A percentile compares a stretch with the other conserved stretches of the same genome.
Conservation (phyloP, 352 stramenopile genomes). For the Phytophthora aleatoria region DNA sequence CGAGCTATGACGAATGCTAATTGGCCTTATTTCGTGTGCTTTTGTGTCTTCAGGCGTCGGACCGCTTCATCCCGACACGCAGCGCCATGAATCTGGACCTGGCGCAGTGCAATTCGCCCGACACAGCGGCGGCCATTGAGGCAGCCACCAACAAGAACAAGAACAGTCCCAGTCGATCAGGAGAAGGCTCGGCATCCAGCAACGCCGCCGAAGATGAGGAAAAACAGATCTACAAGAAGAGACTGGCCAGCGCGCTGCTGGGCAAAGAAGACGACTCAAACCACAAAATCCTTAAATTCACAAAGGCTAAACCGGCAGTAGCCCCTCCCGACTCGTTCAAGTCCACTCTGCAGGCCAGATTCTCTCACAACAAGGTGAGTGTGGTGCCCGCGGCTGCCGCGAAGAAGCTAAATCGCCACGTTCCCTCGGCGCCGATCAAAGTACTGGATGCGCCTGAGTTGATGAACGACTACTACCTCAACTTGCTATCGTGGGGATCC, state of each 20-base stretch:
- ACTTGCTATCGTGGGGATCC: conserved; percentile 97
- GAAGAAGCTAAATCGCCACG: conserved; percentile 93
- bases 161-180: conserved; percentile 25
- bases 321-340: conserved; percentile 94
- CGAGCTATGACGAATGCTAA: conserved; percentile 9
- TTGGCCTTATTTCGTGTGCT: conserved; percentile 11
- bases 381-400: conserved; percentile 63
- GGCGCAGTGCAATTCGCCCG: conserved; percentile 71
- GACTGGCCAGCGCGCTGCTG: conserved; percentile 81
- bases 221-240: conserved; percentile 85
- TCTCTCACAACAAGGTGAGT: conserved; percentile 96
- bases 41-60: conserved; percentile 42
- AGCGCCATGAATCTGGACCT: conserved; percentile 88
- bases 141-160: conserved; percentile 37
- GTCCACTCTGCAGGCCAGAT: conserved; percentile 91
- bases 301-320: conserved; percentile 94
- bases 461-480: conserved; percentile 99
- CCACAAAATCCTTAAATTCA: conserved; percentile 98
- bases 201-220: conserved; percentile 62
- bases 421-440: conserved; percentile 96
- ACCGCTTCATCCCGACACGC: conserved; percentile 87
- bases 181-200: conserved; percentile 6
- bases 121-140: conserved; percentile 52
- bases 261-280: conserved; percentile 72
- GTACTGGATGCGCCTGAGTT: conserved; percentile 98